Conservation (phyloP, 371 early-diverging fungal species). For the Zychaea mexicana region DNA sequence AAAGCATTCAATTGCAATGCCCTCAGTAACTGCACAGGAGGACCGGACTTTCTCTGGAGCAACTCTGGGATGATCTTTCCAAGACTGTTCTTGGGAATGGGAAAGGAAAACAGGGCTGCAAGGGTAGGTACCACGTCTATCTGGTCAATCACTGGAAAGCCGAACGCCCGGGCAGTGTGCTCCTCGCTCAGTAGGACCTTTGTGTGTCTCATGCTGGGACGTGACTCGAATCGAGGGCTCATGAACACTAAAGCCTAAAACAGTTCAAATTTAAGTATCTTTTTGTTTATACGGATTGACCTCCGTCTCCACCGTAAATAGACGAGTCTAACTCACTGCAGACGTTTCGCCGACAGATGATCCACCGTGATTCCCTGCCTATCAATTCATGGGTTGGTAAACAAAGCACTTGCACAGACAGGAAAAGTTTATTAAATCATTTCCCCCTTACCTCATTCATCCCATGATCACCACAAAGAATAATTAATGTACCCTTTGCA, state of each 20-base stretch:
- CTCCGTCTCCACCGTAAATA: background rate
- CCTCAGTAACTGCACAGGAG: slow-evolving; percentile 15
- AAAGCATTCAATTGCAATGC: slow-evolving; percentile 63
- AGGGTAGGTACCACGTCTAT: slow-evolving; percentile 91
- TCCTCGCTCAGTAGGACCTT: background rate
- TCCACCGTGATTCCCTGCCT: slow-evolving; percentile 71
- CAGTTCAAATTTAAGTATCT: background rate
- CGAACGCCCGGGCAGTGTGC: slow-evolving; percentile 8
- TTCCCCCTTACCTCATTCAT: slow-evolving; percentile 86
- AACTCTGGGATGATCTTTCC: slow-evolving; percentile 79
- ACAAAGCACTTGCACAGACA: too few species aligned
- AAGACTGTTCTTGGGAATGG: slow-evolving; percentile 91
- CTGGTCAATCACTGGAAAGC: slow-evolving; percentile 66
- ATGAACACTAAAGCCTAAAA: slow-evolving; percentile 52
- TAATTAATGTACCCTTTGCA: slow-evolving; percentile 78
- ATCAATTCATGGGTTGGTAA: background rate
- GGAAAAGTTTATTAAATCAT: slow-evolving; percentile 25
- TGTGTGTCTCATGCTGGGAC: slow-evolving; percentile 23
- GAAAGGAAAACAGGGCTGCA: slow-evolving; percentile 79
- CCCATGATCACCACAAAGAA: slow-evolving; percentile 99
- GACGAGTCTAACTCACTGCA: slow-evolving; percentile 39
- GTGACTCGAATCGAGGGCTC: slow-evolving; percentile 45
- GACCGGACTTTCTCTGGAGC: slow-evolving; percentile 25
- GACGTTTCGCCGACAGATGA: slow-evolving; percentile 67
- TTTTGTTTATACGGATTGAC: background rate